Percentiles rank a stretch among this genome's conserved stretches.
These are phyloP conservation scores for Panicum virgatum DNA, from an alignment of 202 grass and related monocot genomes.

Conservation along the genomic window DNA sequence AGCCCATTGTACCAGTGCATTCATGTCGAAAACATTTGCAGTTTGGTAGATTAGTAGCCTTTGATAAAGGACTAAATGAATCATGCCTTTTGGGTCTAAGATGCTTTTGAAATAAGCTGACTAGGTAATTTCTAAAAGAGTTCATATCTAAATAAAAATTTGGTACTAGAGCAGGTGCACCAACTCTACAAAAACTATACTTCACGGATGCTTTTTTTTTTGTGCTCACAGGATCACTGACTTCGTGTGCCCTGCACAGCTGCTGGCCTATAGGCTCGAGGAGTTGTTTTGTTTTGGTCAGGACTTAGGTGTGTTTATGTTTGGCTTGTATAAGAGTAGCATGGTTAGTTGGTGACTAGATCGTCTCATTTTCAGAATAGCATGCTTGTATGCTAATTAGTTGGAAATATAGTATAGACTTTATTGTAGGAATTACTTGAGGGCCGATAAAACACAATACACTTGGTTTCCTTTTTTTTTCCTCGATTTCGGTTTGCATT, in stretches of 20 bases:
- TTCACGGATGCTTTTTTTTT: neutral
- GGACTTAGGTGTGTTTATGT: neutral
- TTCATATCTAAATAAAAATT: neutral
- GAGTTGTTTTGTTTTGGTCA: neutral
- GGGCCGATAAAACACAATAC: no score
- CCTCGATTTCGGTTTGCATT: neutral
- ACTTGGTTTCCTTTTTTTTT: neutral
- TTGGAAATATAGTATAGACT: neutral
- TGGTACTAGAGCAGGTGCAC: neutral
- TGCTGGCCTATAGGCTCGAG: neutral
- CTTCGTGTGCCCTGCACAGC: neutral
- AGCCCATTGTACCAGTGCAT: neutral
- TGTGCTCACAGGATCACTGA: neutral
- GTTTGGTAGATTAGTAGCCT: neutral
- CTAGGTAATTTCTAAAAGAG: neutral
- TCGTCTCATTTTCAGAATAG: neutral
- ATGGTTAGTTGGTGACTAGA: slow-evolving; percentile 4
- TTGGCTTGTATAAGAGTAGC: neutral
- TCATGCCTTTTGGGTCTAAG: slow-evolving; percentile 23
- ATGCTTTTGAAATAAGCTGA: neutral
- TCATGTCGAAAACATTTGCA: slow-evolving; percentile 6
- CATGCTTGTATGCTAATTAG: neutral
- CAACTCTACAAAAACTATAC: neutral
- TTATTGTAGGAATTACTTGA: neutral
- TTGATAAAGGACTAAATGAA: neutral